Evolutionary conservation across 2,329 filamentous ascomycete species (phyloP), one percentile per base, ranked within the genome.

Genomic region (Penicillium decumbens): DNA sequence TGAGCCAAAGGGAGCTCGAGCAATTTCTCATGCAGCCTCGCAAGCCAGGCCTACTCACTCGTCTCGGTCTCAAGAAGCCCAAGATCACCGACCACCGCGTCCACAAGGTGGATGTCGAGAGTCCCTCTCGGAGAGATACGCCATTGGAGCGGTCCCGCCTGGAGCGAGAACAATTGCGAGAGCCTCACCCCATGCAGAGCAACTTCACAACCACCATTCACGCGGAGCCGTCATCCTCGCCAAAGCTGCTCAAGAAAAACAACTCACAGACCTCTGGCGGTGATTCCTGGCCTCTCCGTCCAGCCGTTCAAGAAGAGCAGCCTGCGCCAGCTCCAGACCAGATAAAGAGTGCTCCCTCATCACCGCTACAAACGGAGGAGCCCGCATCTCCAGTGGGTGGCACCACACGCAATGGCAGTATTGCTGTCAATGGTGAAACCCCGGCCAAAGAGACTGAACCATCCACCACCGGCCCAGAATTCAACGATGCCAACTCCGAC

Each of bases 51-150:
- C 52, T 72, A 6, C 56, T 72, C n/a, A 60, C 57, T 15, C 66
- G 68, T 1, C 54, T 71, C 47, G 61, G 66, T 45, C 53, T 67
- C 29, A 59, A 62, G 41, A 64, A 63, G 41, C 38, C 63, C 15
- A 63, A 63, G 46, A 52, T 57, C 27, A 29, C 55, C 3, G 57
- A 65, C 6, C 60, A 64, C 27, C 48, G 56, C 13, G 80, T 85
- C 18, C 74, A 78, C 28, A 81, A 82, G 32, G 67, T 72, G 0
- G 77, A 78, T 20, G 61, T 68, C 10, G 83, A 85, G 56, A 84
- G 78, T 55, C 78, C 79, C 2, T 82, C 83, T 1, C 74, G 83
- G 8, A 75, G 78, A 44, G 84, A 87, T 55, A 85, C 81, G 0
- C 77, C 74, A 18, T 72, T 86, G 1, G 83, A 87, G 64, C 76